These are phyloP conservation scores for Salvia sclarea DNA, from an alignment of 305 asterid genomes.

Conservation along the genomic window DNA sequence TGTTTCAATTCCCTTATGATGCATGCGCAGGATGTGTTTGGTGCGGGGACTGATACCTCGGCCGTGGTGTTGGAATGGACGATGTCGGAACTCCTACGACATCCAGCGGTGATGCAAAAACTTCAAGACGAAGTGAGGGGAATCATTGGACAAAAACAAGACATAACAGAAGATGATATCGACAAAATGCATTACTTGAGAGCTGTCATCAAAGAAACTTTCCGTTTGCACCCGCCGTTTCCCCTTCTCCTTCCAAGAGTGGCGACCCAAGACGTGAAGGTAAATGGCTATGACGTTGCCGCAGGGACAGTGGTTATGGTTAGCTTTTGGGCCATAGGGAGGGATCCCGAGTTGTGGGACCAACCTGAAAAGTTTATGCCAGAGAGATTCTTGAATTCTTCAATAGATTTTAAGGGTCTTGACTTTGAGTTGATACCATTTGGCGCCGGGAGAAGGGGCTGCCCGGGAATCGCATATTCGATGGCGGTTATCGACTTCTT, in stretches of 20 bases:
- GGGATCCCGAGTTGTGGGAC: constrained; percentile 39
- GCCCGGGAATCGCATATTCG: constrained; percentile 42
- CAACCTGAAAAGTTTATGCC: constrained; percentile 42
- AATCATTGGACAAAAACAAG: not conserved
- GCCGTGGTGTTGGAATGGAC: constrained; percentile 13
- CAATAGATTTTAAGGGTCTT: constrained; percentile 37
- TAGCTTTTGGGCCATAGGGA: constrained; percentile 27
- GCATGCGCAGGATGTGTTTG: constrained; percentile 25
- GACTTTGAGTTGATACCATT: constrained; percentile 45
- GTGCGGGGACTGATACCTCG: constrained; percentile 19
- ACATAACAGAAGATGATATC: constrained; percentile 2
- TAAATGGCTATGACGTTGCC: constrained; percentile 8
- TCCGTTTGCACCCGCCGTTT: constrained; percentile 18
- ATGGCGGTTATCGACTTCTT: constrained; percentile 27
- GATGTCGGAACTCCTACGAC: constrained; percentile 22
- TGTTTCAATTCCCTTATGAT: constrained; percentile 11
- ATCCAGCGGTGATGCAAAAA: not conserved
- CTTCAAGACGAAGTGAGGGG: not conserved
- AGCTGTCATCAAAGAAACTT: constrained; percentile 24
- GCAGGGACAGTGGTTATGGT: not conserved
- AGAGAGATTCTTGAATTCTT: constrained; percentile 40
- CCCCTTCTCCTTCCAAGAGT: constrained; percentile 8
- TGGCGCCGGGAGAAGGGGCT: constrained; percentile 47
- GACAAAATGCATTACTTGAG: constrained; percentile 19
- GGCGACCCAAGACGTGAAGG: constrained; percentile 6